These are phyloP conservation scores for Allantophomopsis cytisporea DNA, from an alignment of 2,329 filamentous ascomycete genomes.

Conservation along the genomic window DNA sequence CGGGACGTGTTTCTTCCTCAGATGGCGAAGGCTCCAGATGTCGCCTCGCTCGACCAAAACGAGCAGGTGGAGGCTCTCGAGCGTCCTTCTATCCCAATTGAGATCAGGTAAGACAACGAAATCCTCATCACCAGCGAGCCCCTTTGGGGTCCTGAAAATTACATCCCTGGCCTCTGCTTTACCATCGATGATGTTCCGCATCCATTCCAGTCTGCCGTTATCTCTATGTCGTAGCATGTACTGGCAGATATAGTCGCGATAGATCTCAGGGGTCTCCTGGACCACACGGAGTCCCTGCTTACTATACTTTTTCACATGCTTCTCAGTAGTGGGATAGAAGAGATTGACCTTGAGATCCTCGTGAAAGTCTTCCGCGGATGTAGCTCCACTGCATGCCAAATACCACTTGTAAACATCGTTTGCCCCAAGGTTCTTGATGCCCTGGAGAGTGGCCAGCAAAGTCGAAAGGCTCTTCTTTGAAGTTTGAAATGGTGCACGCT, in stretches of 20 bases:
- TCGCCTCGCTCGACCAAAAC: slow-evolving; percentile 80
- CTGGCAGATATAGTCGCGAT: slow-evolving; percentile 55
- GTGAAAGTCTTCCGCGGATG: slow-evolving; percentile 27
- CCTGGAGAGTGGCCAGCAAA: slow-evolving; percentile 52
- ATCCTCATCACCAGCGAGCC: slow-evolving; percentile 46
- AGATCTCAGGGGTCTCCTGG: slow-evolving; percentile 74
- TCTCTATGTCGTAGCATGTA: slow-evolving; percentile 69
- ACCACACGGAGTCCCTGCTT: slow-evolving; percentile 74
- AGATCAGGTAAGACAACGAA: slow-evolving; percentile 77
- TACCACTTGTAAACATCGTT: slow-evolving; percentile 98
- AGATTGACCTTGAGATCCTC: slow-evolving; percentile 87
- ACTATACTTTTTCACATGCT: slow-evolving; percentile 85
- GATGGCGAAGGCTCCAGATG: slow-evolving; percentile 79
- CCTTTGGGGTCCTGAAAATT: slow-evolving; percentile 55
- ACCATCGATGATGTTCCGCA: slow-evolving; percentile 92
- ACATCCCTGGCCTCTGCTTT: slow-evolving; percentile 84
- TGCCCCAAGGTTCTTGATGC: slow-evolving; percentile 71
- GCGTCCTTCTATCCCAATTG: slow-evolving; percentile 90
- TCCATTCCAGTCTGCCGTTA: slow-evolving; percentile 77
- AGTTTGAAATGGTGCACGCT: slow-evolving; percentile 75
- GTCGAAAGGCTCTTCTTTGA: slow-evolving; percentile 47
- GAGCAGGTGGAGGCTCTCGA: slow-evolving; percentile 70
- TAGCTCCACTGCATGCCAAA: slow-evolving; percentile 51
- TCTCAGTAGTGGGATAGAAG: slow-evolving; percentile 81
- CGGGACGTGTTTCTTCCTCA: slow-evolving; percentile 61